phyloP scores from a whole-genome alignment of 2,329 filamentous ascomycete genomes.

The Parasarocladium wereldwijsianum region DNA sequence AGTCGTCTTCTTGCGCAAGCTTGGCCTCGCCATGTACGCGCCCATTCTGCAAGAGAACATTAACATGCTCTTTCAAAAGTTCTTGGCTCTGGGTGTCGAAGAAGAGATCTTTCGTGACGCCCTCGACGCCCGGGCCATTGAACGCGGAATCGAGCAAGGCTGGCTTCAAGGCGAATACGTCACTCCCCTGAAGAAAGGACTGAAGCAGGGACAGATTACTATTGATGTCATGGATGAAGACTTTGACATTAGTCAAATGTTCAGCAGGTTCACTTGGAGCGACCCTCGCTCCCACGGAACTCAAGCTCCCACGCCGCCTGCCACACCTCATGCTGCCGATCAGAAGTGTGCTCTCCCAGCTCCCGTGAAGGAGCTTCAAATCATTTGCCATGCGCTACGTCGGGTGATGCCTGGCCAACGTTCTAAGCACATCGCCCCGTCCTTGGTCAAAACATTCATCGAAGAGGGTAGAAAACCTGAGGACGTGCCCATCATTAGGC shows the following conservation, averaged over 20 bases:
- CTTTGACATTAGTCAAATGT: background rate
- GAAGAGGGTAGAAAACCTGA: too few species aligned
- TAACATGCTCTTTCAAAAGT: constrained; percentile 7
- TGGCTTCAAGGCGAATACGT: background rate
- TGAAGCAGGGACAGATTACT: too few species aligned
- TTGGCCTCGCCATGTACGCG: constrained; percentile 3
- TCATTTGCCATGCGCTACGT: too few species aligned
- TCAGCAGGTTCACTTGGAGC: background rate
- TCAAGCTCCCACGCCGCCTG: too few species aligned
- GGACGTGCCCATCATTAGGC: too few species aligned
- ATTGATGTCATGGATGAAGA: background rate
- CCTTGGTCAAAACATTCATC: too few species aligned
- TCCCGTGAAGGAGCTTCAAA: too few species aligned
- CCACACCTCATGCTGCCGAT: too few species aligned
- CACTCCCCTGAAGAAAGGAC: background rate
- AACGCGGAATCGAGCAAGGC: constrained; percentile 4
- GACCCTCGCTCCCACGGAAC: background rate
- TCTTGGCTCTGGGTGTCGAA: constrained; percentile 12
- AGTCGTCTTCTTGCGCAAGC: constrained; percentile 7
- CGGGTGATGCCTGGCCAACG: too few species aligned
- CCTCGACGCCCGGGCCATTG: constrained; percentile 8
- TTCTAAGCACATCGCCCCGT: too few species aligned
- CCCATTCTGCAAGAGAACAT: constrained; percentile 8
- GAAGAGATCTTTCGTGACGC: constrained; percentile 11
- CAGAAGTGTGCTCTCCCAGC: too few species aligned